Evolutionary conservation across 768 basidiomycete genomes (phyloP), one percentile per base, ranked within the genome.

Genomic region (Rhizopogon vulgaris): DNA sequence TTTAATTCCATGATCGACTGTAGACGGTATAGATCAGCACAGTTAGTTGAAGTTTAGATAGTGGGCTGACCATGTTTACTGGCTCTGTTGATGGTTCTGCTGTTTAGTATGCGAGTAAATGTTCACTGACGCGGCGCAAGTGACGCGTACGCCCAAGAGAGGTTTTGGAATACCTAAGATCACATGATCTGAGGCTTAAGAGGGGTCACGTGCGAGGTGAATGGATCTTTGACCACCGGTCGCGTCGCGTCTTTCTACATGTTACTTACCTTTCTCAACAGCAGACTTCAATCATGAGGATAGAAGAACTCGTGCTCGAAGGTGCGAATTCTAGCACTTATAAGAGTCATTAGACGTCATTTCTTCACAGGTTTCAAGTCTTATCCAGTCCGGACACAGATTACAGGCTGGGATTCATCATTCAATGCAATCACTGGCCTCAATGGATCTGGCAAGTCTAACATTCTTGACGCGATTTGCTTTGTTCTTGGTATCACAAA

Each of bases 341-440:
- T 5, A 11, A 11, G 7, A 1, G 1, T 38, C 14, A 22, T 43
- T 46, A n/a, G 17, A 45, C 59, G 17, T 58, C 36, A 3, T 15
- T 22, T 24, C 12, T 3, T 30, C 18, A 41, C 9, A 91, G 94
- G 95, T 42, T 99, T 98, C 78, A 98, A 99, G 68, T 95, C 93
- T 2, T 97, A 98, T 66, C 94, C 95, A 9, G 93, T 94, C 27
- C 82, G 95, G 46, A 97, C 96, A 0, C 89, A 90, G 61, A 95
- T 99, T 55, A 86, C 87, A 0, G 95, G 94, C 55, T 99, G 96
- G 93, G 95, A 98, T 65, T 72, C 90, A 6, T 95, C 92, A 4
- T 99, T 99, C 80, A 98, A 98, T 67, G 96, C 96, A 4, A 98
- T 99, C 70, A 96, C 93, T 4, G 94, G 94, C 41, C 80, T 91